Base-by-base conservation (phyloP, 345 rosid species). In the Microcos paniculata region DNA sequence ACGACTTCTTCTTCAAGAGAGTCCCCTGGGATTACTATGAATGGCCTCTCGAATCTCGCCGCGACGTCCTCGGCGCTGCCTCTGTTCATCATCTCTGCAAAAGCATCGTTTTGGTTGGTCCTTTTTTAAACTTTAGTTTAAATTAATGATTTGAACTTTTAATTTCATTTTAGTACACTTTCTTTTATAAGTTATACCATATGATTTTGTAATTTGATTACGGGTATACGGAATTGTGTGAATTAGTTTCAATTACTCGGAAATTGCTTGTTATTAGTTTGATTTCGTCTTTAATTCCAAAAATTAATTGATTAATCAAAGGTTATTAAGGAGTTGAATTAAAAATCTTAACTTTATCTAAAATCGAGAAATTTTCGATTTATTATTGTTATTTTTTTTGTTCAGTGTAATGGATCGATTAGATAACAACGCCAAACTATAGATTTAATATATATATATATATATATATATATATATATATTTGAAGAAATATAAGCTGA, bases 71-170 rank as follows among this genome's bases (percentile, higher is more conserved):
- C 48, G 83, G 78, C 42, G 99, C 96, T 51, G 84, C 92, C 82
- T 90, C 97, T 1, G 68, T 96, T 62, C 76, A 89, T 77, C 96
- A 96, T 80, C 97, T 93, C 51, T 93, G 97, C 88, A 96, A 93
- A 77, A 93, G 96, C 92, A 89, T 95, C 82, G 97, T 93, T 78
- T 80, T 93, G 94, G 99, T 93, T 79, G 51, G 76, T 77, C 53
- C 8, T 28, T 53, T 64, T 23, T 42, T 48, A 53, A 18, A 28
- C 18, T 19, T 49, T 55, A 35, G 8, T 15, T 15, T 62, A 35
- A 33, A 53, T 53, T 53, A 26, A 71, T 52, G 18, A 62, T 68
- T 28, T 21, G 45, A 43, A 31, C 14, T 12, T 46, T 23, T 68
- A 7, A n/a, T 68, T 51, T 1, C 16, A 46, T 21, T 16, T 67